Percentiles rank a stretch among this genome's conserved stretches.
Evolutionary conservation across 2,329 filamentous ascomycete genomes (phyloP).

Genomic region (Aureobasidium sp.): DNA sequence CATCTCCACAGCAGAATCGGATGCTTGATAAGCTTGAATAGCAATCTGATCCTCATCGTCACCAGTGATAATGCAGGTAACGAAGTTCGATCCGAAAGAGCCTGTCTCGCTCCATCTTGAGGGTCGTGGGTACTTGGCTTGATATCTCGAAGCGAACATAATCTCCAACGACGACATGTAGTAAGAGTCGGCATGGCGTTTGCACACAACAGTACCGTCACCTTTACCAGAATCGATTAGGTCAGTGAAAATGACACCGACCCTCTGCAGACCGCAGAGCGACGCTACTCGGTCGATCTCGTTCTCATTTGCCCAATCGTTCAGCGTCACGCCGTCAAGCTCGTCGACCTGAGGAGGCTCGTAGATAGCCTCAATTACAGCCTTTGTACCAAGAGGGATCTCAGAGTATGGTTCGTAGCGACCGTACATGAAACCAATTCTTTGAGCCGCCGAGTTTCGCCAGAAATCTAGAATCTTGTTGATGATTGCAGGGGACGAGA

Average conservation of each 20-base stretch:
- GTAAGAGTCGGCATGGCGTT: conserved; percentile 90
- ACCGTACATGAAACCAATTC: conserved; percentile 85
- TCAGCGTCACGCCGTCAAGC: conserved; percentile 75
- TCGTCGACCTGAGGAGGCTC: conserved; percentile 90
- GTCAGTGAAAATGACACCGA: conserved; percentile 94
- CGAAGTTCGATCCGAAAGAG: conserved; percentile 89
- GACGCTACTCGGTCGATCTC: conserved; percentile 73
- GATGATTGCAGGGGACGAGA: conserved; percentile 74
- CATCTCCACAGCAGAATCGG: conserved; percentile 95
- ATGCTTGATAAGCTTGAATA: conserved; percentile 88
- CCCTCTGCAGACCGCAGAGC: conserved; percentile 74
- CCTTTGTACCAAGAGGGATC: conserved; percentile 89
- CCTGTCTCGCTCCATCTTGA: conserved; percentile 98
- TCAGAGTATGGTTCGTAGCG: conserved; percentile 84
- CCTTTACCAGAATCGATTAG: conserved; percentile 63
- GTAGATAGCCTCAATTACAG: conserved; percentile 93
- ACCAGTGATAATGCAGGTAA: conserved; percentile 88
- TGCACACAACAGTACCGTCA: conserved; percentile 85
- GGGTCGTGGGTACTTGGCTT: conserved; percentile 78
- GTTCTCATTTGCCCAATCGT: conserved; percentile 76
- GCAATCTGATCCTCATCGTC: conserved; percentile 82
- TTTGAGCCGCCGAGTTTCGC: conserved; percentile 75
- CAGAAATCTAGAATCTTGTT: conserved; percentile 89
- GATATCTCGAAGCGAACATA: conserved; percentile 76
- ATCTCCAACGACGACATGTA: conserved; percentile 90